Evolutionary conservation across 306 rosid genomes (phyloP), one percentile per base, ranked within the genome.

Genomic region (Canavalia gladiata): DNA sequence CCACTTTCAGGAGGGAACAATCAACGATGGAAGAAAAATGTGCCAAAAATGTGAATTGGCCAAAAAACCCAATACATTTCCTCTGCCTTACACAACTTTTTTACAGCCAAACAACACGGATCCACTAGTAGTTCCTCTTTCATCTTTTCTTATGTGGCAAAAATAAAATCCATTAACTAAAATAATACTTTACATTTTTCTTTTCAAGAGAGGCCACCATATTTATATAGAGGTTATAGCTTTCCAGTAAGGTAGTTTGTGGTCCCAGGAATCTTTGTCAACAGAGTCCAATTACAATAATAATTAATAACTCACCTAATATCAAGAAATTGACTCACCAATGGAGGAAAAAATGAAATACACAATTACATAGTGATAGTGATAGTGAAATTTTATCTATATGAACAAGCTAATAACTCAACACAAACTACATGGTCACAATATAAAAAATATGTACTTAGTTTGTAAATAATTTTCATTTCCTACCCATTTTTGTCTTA

Each of bases 1-100:
- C 51, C 51, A 2, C 33, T 37, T 49, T 68, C 65, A 75, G 54
- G 51, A 67, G 49, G 77, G 82, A 82, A 82, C 81, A 68, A 68
- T 82, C 82, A 68, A 68, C 76, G 29, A 57, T 54, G 72, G 47
- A 49, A 74, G 81, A 43, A 51, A 80, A 35, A 29, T 52, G 80
- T 52, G 80, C 34, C 49, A 25, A 30, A 55, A 82, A 74, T 56
- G 81, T 67, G 65, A 67, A 43, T 65, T 66, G 63, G 45, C 81
- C 68, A 51, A 65, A 25, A 55, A 55, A 42, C 58, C 58, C 54
- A 52, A 12, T 72, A 50, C 55, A 43, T 67, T 63, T 60, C 30
- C 66, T 62, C 79, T 72, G 74, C 2, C 51, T 54, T 74, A 31
- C 3, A 9, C 62, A 28, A 42, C 34, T 51, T 74, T 74, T 69